Evolutionary conservation across 305 asterid genomes (phyloP).

Genomic region (Fraxinus latifolia): DNA sequence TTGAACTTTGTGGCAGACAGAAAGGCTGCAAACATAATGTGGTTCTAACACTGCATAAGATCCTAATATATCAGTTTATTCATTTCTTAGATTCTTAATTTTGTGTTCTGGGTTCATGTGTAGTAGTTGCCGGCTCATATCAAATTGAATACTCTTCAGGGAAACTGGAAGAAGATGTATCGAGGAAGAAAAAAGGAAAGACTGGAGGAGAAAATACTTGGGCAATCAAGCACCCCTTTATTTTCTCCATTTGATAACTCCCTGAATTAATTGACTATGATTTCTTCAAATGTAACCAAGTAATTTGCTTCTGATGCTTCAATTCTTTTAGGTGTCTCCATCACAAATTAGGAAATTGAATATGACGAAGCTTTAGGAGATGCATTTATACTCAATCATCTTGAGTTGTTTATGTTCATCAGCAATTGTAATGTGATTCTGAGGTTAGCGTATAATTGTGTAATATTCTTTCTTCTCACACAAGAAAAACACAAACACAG

Average conservation of each 20-base stretch:
- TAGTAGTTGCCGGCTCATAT: not conserved
- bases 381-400: not conserved
- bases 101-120: not conserved
- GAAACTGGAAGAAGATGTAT: not conserved
- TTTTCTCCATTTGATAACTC: not conserved
- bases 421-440: not conserved
- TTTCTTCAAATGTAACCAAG: not conserved
- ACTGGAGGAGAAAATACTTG: not conserved
- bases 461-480: not conserved
- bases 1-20: conserved; percentile 78
- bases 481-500: not conserved
- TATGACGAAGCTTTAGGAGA: not conserved
- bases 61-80: conserved; percentile 3
- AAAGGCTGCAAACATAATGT: conserved; percentile 91
- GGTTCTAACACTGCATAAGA: conserved; percentile 20
- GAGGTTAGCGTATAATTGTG: not conserved
- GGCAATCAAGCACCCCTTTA: not conserved
- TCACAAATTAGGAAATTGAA: not conserved
- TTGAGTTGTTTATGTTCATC: not conserved
- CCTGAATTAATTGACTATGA: not conserved
- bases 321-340: not conserved
- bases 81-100: not conserved
- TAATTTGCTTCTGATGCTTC: not conserved
- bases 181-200: not conserved
- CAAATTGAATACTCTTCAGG: not conserved